These are phyloP conservation scores for Trichoderma erinaceum DNA, from an alignment of 495 filamentous ascomycete genomes.

Conservation along the genomic window DNA sequence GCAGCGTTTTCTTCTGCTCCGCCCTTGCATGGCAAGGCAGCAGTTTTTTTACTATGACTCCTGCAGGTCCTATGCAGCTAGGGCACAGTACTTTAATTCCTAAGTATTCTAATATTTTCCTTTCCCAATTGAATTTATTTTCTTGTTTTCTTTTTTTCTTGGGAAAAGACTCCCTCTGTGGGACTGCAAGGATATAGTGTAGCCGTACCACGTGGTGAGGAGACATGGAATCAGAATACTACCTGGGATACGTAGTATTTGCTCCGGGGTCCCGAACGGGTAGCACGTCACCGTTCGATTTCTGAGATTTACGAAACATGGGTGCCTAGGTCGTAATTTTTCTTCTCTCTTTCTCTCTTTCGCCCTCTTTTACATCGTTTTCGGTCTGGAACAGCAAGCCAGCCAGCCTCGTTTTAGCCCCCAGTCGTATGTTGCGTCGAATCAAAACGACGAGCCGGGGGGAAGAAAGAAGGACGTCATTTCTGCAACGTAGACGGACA, in stretches of 20 bases:
- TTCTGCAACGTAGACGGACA: not conserved
- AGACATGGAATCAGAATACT: not conserved
- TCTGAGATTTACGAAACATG: not conserved
- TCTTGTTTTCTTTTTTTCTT: not conserved
- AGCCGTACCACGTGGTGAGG: not conserved
- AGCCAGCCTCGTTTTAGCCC: constrained; percentile 6
- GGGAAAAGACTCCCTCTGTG: not conserved
- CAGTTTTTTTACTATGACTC: not conserved
- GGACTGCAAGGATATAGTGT: not conserved
- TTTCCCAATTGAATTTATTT: not conserved
- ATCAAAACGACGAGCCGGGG: not conserved
- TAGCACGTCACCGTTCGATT: not conserved
- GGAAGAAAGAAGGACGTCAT: not conserved
- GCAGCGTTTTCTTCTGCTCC: not conserved
- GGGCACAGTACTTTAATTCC: too few relatives aligned
- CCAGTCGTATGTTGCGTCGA: not conserved
- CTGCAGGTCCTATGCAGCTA: too few relatives aligned
- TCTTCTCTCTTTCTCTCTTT: too few relatives aligned
- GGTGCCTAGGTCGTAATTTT: not conserved
- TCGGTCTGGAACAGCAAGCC: not conserved
- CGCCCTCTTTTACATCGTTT: not conserved
- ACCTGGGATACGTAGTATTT: not conserved
- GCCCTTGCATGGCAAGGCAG: not conserved
- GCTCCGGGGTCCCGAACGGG: not conserved
- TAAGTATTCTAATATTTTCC: too few relatives aligned